Evolutionary conservation across 306 rosid genomes (phyloP), one percentile per base, ranked within the genome.

Genomic region (Lagenaria siceraria): DNA sequence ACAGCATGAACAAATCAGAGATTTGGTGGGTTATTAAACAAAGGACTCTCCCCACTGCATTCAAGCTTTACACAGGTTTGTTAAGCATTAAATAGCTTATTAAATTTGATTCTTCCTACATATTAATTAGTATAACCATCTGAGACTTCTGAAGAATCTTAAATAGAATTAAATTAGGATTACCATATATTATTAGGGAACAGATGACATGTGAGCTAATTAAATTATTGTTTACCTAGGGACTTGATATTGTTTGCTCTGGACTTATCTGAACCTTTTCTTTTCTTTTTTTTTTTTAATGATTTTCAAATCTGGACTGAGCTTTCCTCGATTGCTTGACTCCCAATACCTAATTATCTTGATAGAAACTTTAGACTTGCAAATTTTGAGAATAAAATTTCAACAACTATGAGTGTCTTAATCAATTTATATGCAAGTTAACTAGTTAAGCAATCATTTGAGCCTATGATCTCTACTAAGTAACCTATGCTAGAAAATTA

Each of bases 61-160:
- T 94, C 83, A 94, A 91, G 88, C 96, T 94, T 43, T 94, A 88
- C 78, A 90, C 98, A 91, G 98, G 98, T 93, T 81, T 77, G 77
- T 61, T 49, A 10, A 7, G 59, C 66, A 36, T 61, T 77, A 3
- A 31, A 46, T 46, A 46, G 51, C 5, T 46, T 46, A 6, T 33
- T 33, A 10, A 36, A 9, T 35, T 65, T 66, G 19, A 27, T 62
- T 55, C 13, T 55, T 55, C 4, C 3, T 58, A 17, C 0, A 15
- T 62, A 33, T 15, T 61, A 29, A 61, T 61, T 61, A 27, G 40
- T 65, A 29, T n/a, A 38, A 66, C 51, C 76, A 71, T 71, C 48
- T 63, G 71, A 63, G 10, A 12, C 33, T 58, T 11, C 31, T 22
- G 31, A 56, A 53, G 22, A 24, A 53, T 53, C 58, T 7, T 19